Percentiles rank a stretch among this genome's conserved stretches.
phyloP scores from a whole-genome alignment of 371 early-diverging fungal species.

The Mucor sp. region DNA sequence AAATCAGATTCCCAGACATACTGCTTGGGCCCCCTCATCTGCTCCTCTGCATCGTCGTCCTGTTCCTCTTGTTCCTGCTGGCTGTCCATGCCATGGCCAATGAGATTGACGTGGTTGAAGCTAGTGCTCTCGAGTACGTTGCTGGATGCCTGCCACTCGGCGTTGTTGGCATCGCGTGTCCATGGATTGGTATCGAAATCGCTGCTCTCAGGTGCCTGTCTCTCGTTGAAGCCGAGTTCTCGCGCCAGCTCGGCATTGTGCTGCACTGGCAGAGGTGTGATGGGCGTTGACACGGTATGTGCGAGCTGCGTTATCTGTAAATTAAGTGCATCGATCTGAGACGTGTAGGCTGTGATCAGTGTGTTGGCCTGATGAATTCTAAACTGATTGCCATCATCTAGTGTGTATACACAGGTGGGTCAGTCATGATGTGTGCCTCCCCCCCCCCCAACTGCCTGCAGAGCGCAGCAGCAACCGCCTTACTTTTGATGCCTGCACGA shows the following conservation, averaged over 20 bases:
- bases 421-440: too few species aligned
- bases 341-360: slow-evolving; percentile 49
- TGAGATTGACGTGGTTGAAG: slow-evolving; percentile 35
- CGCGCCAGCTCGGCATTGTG: slow-evolving; percentile 48
- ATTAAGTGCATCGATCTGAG: slow-evolving; percentile 51
- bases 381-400: slow-evolving; percentile 58
- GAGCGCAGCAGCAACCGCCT: too few species aligned
- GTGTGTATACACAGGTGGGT: not conserved
- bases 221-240: slow-evolving; percentile 36
- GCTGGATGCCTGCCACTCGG: slow-evolving; percentile 17
- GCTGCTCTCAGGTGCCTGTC: not conserved
- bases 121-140: slow-evolving; percentile 19
- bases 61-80: not conserved
- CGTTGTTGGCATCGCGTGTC: slow-evolving; percentile 26
- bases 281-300: slow-evolving; percentile 34
- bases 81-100: slow-evolving; percentile 27
- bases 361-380: slow-evolving; percentile 56
- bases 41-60: not conserved
- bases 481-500: slow-evolving; percentile 67
- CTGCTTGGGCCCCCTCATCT: slow-evolving; percentile 17
- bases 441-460: too few species aligned
- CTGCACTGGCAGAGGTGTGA: slow-evolving; percentile 27
- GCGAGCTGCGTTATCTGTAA: slow-evolving; percentile 35
- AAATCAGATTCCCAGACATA: slow-evolving; percentile 76
- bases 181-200: slow-evolving; percentile 52